Conservation (phyloP, 805 yeast genomes). For the Sugiyamaella qingdaonensis region DNA sequence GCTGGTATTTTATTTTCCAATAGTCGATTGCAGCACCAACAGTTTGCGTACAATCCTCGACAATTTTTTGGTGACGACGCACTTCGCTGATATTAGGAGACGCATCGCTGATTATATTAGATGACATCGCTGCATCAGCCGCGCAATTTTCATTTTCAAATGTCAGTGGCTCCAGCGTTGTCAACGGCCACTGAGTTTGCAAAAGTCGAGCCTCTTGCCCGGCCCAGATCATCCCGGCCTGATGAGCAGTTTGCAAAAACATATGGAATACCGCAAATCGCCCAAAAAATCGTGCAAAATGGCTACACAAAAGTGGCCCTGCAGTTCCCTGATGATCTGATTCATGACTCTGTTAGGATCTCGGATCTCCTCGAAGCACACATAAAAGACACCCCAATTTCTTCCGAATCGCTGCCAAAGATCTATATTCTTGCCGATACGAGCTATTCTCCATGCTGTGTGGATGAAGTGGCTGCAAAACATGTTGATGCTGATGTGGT, state of each 20-base stretch:
- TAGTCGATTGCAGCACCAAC: too few relatives aligned
- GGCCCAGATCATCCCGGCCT: slow-evolving; percentile 26
- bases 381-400: slow-evolving; percentile 25
- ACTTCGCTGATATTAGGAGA: background rate
- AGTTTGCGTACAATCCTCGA: too few relatives aligned
- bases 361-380: slow-evolving; percentile 33
- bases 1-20: too few relatives aligned
- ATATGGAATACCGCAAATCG: slow-evolving; percentile 52
- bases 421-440: slow-evolving; percentile 92
- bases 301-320: slow-evolving; percentile 58
- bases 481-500: slow-evolving; percentile 83
- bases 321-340: slow-evolving; percentile 83
- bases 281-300: slow-evolving; percentile 36
- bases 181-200: slow-evolving; percentile 70
- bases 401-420: slow-evolving; percentile 17
- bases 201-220: slow-evolving; percentile 37
- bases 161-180: slow-evolving; percentile 58
- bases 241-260: slow-evolving; percentile 41
- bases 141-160: background rate
- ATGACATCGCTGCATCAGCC: too few relatives aligned
- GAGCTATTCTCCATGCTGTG: slow-evolving; percentile 91
- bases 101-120: too few relatives aligned
- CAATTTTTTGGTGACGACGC: background rate
- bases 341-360: slow-evolving; percentile 74
- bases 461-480: slow-evolving; percentile 95